Base-by-base conservation (phyloP, 1,284 basidiomycete species). In the Cerioporus squamosus region DNA sequence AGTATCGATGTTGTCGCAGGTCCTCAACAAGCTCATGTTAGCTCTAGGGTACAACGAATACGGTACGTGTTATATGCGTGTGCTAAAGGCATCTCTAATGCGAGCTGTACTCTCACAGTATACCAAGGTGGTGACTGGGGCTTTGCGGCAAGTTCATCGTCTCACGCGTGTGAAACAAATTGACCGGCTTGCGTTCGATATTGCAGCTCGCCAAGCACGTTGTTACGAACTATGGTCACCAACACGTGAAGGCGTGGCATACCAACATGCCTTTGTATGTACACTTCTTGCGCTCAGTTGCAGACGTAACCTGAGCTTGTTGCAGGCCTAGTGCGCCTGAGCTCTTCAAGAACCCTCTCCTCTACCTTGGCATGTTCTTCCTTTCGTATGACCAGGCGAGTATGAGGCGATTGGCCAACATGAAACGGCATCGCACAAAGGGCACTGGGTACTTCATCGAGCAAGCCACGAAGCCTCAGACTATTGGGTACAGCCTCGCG, bases 401-500 rank as follows among this genome's bases (percentile, higher is more conserved):
- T 0, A 57, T 81, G 2, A 63, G 70, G 17, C 22, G 36, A 26
- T 2, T 50, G 18, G 12, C 36, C 22, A 71, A 74, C 4, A 65
- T 68, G 0, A 18, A 60, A 18, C 70, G 68, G 68, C 81, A 74
- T 61, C 12, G 5, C 0, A 51, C 59, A 0, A 62, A 62, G 29
- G 78, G 78, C 4, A 56, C 33, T 3, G 84, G 80, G 5, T 86
- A 85, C 62, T 55, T 62, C 8, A 24, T 24, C 1, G 58, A 76
- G 44, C 85, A 86, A 46, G 55, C 72, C 1, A 84, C 81, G 0
- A 76, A 78, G 51, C 85, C 85, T 0, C 83, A 86, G 65, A 87
- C 84, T 0, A 65, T 87, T 2, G 85, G 82, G 0, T 86, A 86
- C 62, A 67, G 74, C 7, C 71, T 87, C 1, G 70, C 78, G 0